phyloP scores from a whole-genome alignment of 75 land plant species.

The Picea glauca region DNA sequence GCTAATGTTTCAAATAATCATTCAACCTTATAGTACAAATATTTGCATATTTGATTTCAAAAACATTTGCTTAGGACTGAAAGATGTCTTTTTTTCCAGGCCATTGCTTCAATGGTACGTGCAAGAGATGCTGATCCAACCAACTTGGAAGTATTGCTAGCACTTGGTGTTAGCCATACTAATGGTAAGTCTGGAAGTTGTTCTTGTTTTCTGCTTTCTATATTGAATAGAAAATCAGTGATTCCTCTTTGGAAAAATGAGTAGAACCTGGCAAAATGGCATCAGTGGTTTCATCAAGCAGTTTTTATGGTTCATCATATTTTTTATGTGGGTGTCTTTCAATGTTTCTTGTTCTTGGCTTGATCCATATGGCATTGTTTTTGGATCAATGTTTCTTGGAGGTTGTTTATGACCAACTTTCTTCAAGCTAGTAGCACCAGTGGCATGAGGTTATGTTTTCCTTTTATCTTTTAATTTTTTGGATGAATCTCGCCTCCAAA shows the following conservation, averaged over 20 bases:
- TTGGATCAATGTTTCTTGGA: background rate
- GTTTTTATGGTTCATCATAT: background rate
- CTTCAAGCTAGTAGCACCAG: background rate
- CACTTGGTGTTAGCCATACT: slow-evolving; percentile 97
- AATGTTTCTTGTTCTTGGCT: background rate
- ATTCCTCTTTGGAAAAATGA: background rate
- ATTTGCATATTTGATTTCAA: background rate
- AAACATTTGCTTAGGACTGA: background rate
- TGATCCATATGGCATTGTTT: background rate
- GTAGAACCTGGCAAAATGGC: too few relatives aligned
- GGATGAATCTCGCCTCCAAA: too few relatives aligned
- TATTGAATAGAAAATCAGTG: background rate
- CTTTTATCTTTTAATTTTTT: too few relatives aligned
- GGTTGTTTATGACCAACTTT: background rate
- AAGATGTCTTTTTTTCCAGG: slow-evolving; percentile 40
- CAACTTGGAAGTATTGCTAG: slow-evolving; percentile 91
- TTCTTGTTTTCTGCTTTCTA: background rate
- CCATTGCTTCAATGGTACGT: slow-evolving; percentile 92
- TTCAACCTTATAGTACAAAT: background rate
- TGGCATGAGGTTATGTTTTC: too few relatives aligned
- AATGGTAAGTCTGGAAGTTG: slow-evolving; percentile 62
- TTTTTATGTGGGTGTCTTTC: background rate
- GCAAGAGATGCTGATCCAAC: slow-evolving; percentile 91
- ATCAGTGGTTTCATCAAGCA: too few relatives aligned
- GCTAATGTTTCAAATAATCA: background rate